A percentile compares a stretch with the other conserved stretches of the same genome.
Conservation (phyloP, 1,284 basidiomycete genomes). For the Pseudozyma thailandica region DNA sequence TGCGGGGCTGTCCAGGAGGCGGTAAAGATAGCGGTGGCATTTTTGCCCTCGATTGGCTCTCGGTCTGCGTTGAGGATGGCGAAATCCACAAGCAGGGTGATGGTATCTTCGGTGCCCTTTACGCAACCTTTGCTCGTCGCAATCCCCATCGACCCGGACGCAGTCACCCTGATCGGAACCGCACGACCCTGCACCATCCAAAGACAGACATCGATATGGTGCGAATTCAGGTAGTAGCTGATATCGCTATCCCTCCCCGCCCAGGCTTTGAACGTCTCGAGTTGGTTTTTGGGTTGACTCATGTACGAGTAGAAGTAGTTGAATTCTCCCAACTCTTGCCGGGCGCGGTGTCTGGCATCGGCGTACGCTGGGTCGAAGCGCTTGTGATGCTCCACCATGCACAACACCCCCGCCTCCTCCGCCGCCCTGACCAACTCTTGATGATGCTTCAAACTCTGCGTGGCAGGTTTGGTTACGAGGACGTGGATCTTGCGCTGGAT, state of each 20-base stretch:
- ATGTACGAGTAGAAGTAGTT: conserved; percentile 80
- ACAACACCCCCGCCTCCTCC: conserved; percentile 81
- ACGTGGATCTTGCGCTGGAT: conserved; percentile 86
- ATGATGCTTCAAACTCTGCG: conserved; percentile 84
- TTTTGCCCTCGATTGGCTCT: conserved; percentile 70
- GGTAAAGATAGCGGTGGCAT: conserved; percentile 86
- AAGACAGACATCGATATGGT: conserved; percentile 79
- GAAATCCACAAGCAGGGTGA: conserved; percentile 93
- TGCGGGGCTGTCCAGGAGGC: conserved; percentile 73
- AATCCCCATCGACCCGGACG: conserved; percentile 86
- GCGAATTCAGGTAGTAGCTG: conserved; percentile 88
- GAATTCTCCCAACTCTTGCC: conserved; percentile 83
- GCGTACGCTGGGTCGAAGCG: conserved; percentile 90
- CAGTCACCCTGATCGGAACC: conserved; percentile 82
- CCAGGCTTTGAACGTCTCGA: conserved; percentile 93
- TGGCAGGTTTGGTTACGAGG: conserved; percentile 90
- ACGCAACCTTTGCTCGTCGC: conserved; percentile 88
- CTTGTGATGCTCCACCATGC: conserved; percentile 85
- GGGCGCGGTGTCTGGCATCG: conserved; percentile 80
- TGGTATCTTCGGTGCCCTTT: conserved; percentile 88
- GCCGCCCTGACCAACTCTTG: conserved; percentile 80
- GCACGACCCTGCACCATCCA: conserved; percentile 78
- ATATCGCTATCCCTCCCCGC: conserved; percentile 82
- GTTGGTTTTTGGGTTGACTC: conserved; percentile 93
- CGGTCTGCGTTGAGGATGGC: conserved; percentile 74